Percentiles rank a stretch among this genome's conserved stretches.
These are phyloP conservation scores for Apophysomyces trapeziformis DNA, from an alignment of 371 early-diverging fungal species.

Conservation along the genomic window DNA sequence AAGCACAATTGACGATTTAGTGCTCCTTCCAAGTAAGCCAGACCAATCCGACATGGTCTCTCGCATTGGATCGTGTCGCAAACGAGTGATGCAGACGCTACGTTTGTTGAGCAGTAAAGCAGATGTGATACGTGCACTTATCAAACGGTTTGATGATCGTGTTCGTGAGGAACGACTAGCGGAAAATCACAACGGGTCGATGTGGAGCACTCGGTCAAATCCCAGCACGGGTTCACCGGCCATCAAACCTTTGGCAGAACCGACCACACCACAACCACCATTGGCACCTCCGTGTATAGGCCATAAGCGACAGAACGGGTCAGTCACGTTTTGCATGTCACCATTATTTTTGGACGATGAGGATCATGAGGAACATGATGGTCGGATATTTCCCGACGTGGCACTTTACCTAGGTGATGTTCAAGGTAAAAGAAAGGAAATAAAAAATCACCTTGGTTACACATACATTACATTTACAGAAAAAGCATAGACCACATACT, in stretches of 20 bases:
- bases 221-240: not conserved
- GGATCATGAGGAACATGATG: constrained; percentile 19
- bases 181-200: not conserved
- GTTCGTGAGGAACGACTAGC: constrained; percentile 26
- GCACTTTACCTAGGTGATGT: constrained; percentile 88
- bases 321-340: constrained; percentile 1
- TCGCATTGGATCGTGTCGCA: constrained; percentile 82
- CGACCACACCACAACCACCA: constrained; percentile 10
- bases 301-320: constrained; percentile 2
- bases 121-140: constrained; percentile 78
- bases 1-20: constrained; percentile 87
- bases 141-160: constrained; percentile 58
- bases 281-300: constrained; percentile 1
- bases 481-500: constrained; percentile 81
- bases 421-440: constrained; percentile 56
- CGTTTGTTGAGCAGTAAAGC: constrained; percentile 78
- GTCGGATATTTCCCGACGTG: constrained; percentile 49
- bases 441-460: not conserved
- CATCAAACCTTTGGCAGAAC: constrained; percentile 20
- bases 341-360: constrained; percentile 4
- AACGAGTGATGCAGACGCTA: constrained; percentile 77
- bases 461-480: not conserved
- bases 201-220: constrained; percentile 2
- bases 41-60: constrained; percentile 86
- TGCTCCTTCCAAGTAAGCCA: constrained; percentile 57